Conservation (phyloP, 2,329 filamentous ascomycete genomes). For the Ceratocystis destructans region DNA sequence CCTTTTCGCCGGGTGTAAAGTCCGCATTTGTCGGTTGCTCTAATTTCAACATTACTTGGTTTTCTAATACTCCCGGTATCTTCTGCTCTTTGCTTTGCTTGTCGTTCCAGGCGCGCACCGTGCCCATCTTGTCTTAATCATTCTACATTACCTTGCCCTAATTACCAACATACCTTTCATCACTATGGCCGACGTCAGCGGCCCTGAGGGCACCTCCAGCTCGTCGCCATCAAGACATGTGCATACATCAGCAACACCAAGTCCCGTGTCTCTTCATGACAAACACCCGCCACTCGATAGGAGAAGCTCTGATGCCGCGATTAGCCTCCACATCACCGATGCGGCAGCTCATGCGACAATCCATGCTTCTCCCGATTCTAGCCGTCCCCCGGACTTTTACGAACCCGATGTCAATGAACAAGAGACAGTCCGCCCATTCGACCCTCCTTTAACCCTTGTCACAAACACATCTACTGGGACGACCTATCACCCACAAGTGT, state of each 20-base stretch:
- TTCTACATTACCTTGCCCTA: not conserved
- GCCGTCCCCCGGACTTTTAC: not conserved
- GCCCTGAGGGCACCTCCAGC: not conserved
- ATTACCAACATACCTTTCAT: not conserved
- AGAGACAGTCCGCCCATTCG: conserved; percentile 11
- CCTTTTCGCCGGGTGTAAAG: not conserved
- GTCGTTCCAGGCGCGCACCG: not conserved
- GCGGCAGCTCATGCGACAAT: not conserved
- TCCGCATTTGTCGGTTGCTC: not conserved
- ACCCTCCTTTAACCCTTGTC: conserved; percentile 59
- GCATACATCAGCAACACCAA: not conserved
- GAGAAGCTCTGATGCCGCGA: not conserved
- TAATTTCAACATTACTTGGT: not conserved
- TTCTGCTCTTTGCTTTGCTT: not conserved
- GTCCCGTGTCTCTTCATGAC: not conserved
- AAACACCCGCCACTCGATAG: not conserved
- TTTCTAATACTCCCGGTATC: not conserved
- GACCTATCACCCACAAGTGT: conserved; percentile 65
- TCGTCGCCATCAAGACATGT: not conserved
- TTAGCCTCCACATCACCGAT: not conserved
- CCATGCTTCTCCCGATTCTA: not conserved
- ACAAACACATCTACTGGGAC: conserved; percentile 60
- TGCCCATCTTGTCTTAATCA: not conserved
- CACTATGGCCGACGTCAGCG: conserved; percentile 4
- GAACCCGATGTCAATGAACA: not conserved